A percentile compares a stretch with the other conserved stretches of the same genome.
Evolutionary conservation across 305 asterid genomes (phyloP).

Genomic region (Fraxinus baroniana): DNA sequence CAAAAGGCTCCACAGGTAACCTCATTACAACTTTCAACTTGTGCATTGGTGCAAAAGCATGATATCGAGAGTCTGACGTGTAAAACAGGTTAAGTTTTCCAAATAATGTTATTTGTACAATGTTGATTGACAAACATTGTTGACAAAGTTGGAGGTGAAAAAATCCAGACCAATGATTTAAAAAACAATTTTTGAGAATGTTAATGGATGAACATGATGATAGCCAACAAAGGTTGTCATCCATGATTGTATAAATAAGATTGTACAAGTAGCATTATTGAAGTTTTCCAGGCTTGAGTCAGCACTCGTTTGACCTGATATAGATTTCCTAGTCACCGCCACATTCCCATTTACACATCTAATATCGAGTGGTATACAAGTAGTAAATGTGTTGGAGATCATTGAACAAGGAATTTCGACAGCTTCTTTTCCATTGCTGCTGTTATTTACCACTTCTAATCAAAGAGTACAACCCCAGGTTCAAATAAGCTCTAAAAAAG

Average conservation of each 20-base stretch:
- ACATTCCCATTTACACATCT: background rate
- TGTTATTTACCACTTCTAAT: background rate
- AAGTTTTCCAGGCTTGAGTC: background rate
- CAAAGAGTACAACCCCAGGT: background rate
- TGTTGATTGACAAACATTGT: too few species aligned
- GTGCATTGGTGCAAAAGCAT: background rate
- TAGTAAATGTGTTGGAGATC: background rate
- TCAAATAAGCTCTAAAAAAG: background rate
- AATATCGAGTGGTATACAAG: background rate
- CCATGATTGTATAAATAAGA: too few species aligned
- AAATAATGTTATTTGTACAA: too few species aligned
- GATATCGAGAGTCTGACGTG: background rate
- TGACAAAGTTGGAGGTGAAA: too few species aligned
- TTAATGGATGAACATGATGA: too few species aligned
- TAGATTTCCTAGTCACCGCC: background rate
- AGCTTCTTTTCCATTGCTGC: background rate
- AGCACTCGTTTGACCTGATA: background rate
- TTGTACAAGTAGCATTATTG: too few species aligned
- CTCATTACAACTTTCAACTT: background rate
- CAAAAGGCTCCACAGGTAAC: background rate
- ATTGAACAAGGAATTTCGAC: background rate
- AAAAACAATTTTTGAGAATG: too few species aligned
- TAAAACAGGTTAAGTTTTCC: background rate
- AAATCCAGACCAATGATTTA: too few species aligned
- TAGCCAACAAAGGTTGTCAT: too few species aligned